Base-by-base conservation (phyloP, 1,139 yeast species). In the Debaryomycetaceae sp. region DNA sequence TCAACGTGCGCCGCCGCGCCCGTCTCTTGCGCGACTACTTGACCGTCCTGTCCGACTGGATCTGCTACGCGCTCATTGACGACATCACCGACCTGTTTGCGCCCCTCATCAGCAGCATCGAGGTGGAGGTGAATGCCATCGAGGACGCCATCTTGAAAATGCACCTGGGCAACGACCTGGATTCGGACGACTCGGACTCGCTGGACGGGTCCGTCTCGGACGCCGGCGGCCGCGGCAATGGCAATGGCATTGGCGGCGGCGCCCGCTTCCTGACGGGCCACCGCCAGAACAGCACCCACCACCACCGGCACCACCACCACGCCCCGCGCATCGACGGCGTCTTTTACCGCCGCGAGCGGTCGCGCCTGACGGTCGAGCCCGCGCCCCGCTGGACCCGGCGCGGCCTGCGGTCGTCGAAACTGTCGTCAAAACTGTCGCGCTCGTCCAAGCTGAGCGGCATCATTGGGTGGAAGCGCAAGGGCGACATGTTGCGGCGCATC, bases 41-140 rank as follows among this genome's bases (percentile, higher is more conserved):
- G 37, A 82, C 83, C 2, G 95, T 90, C 4, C 74, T 92, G 2
- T 76, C 96, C 0, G 98, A 90, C 53, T 90, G 98, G 98, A 79
- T 90, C 28, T 90, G 95, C 3, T 90, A 90, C 56, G 98, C 98
- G 0, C 62, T 90, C 38, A 86, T 90, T 46, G 98, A 90, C 59
- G 97, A 90, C 51, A 85, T 90, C 37, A 87, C 97, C 2, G 98
- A 90, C 61, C 92, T 94, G 1, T 90, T 85, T 63, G 97, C 93
- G 0, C 98, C 98, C 2, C 76, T 90, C 77, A 87, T 90, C 40
- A 93, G 83, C 35, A 74, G 90, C 27, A 85, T 90, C 30, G 97
- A 90, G 48, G 83, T 78, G 32, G 98, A 90, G 44, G 94, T 90
- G 10, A 86, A 86, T 48, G 68, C 75, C 12, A 90, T 90, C 35